A percentile compares a stretch with the other conserved stretches of the same genome.
These are phyloP conservation scores for Trichoderma semiorbis DNA, from an alignment of 2,329 filamentous ascomycete genomes.

Conservation along the genomic window DNA sequence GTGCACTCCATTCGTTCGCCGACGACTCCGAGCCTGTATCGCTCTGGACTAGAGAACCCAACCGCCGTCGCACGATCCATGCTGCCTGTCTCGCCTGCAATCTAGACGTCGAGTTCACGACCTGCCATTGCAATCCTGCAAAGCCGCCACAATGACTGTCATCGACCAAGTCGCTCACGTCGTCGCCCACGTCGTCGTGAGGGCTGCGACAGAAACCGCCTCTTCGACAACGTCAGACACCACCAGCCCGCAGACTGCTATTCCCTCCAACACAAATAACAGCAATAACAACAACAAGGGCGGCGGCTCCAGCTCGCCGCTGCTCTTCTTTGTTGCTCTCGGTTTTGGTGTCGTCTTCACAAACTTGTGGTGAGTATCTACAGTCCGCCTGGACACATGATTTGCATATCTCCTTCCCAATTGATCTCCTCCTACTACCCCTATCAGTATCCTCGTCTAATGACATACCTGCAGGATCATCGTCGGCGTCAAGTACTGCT, in stretches of 20 bases:
- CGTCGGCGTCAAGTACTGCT: conserved; percentile 98
- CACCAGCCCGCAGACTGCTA: conserved; percentile 19
- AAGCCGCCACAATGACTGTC: conserved; percentile 33
- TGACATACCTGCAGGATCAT: conserved; percentile 71
- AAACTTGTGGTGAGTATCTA: conserved; percentile 78
- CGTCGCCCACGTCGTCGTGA: conserved; percentile 36
- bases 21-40: conserved; percentile 9
- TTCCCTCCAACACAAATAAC: conserved; percentile 18
- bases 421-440: neutral
- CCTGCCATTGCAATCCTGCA: neutral
- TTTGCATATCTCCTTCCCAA: neutral
- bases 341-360: conserved; percentile 98
- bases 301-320: conserved; percentile 38
- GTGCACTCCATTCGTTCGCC: neutral
- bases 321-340: conserved; percentile 83
- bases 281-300: conserved; percentile 23
- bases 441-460: neutral
- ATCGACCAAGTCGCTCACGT: conserved; percentile 37
- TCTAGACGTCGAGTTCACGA: conserved; percentile 12
- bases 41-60: conserved; percentile 7
- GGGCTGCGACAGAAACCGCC: conserved; percentile 26
- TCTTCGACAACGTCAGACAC: conserved; percentile 20
- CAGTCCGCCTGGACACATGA: neutral
- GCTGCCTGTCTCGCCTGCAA: conserved; percentile 10
- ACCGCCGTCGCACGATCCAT: conserved; percentile 11